Evolutionary conservation across 2,329 filamentous ascomycete genomes (phyloP), one percentile per base, ranked within the genome.

Genomic region (Setomelanomma holmii): DNA sequence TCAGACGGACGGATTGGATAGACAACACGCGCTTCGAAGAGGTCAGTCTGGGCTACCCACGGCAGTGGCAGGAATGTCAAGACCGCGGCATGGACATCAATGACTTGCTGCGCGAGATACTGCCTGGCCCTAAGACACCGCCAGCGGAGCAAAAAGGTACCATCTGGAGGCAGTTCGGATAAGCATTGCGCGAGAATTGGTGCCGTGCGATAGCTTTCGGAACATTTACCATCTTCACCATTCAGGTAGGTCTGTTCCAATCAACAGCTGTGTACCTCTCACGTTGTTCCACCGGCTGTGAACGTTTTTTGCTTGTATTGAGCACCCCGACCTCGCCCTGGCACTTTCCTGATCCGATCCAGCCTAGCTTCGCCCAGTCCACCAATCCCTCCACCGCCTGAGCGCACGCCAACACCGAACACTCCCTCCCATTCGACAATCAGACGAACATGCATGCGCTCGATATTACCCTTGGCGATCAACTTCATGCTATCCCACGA

Each of bases 1-100:
- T 80, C 11, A 61, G 78, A 30, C 61, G 78, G 12, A 80, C 78
- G 4, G 78, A 80, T 56, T 80, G 77, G 75, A 75, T 72, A 36
- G 77, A 79, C 55, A 67, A 72, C 12, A 78, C 78, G 24, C 68
- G 78, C 17, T 80, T 80, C 50, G 78, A 80, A 58, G 78, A 80
- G 58, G 74, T 76, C 41, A 77, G 74, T 48, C 54, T 79, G 42
- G 78, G 78, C n/a, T 80, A 80, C 56, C 78, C 78, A 21, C 60
- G 73, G 44, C 78, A 80, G 49, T 80, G 78, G 78, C 71, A 78
- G 45, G 71, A 76, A 5, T 75, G 73, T 38, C 74, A 75, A 42
- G 72, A 76, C 14, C 68, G 63, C 6, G 78, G 78, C 4, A 55
- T 78, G 48, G 76, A 78, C 52, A 72, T 80, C 53, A 80, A 80